Evolutionary conservation across 352 stramenopile genomes (phyloP).

Genomic region (Pilasporangium apinafurcum): DNA sequence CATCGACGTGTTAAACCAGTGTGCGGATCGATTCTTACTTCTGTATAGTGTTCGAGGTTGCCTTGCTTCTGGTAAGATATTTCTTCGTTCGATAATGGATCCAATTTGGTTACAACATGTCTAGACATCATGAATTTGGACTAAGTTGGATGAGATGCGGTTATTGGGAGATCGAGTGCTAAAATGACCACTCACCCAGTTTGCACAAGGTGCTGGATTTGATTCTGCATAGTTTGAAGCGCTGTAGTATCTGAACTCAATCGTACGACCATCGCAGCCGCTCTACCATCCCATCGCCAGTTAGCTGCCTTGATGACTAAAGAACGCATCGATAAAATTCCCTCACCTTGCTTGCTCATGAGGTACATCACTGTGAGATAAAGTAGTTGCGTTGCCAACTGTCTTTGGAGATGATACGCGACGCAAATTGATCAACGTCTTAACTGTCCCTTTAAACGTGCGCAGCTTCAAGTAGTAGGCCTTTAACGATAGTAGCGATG

Average conservation of each 20-base stretch:
- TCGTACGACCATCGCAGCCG: conserved; percentile 20
- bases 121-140: no score
- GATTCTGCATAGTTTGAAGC: conserved; percentile 27
- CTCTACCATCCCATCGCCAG: no score
- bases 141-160: no score
- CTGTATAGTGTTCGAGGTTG: conserved; percentile 67
- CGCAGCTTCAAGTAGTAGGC: conserved; percentile 60
- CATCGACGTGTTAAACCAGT: no score
- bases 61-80: conserved; percentile 64
- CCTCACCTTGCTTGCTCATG: no score
- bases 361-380: no score
- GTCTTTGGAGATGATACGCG: conserved; percentile 15
- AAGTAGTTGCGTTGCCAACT: no score
- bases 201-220: conserved; percentile 59
- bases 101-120: conserved; percentile 47
- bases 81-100: conserved; percentile 10
- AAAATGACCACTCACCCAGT: conserved; percentile 23
- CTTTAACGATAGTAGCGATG: conserved; percentile 57
- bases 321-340: no score
- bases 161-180: not conserved
- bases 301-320: no score
- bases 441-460: conserved; percentile 64
- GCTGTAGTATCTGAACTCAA: conserved; percentile 31
- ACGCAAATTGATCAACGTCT: conserved; percentile 52
- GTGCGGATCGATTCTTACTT: conserved; percentile 25